Conservation (phyloP, 1,284 basidiomycete genomes). For the Trichosporon ovoides region DNA sequence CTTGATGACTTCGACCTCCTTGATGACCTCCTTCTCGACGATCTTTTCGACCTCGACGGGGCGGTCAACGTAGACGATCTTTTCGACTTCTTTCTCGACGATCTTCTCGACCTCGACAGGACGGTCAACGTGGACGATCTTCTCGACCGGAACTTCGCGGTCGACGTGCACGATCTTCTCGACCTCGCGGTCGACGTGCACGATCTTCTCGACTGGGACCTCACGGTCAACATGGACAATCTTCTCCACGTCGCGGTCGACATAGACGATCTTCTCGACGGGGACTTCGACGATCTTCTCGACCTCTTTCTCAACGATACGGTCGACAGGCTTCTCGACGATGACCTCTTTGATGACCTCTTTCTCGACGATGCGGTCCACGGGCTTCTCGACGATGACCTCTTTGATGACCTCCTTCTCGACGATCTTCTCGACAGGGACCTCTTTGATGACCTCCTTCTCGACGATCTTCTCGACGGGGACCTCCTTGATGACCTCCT, state of each 20-base stretch:
- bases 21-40: conserved; percentile 33
- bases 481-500: conserved; percentile 28
- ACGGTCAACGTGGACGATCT: conserved; percentile 28
- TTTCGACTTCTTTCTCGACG: conserved; percentile 30
- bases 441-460: conserved; percentile 28
- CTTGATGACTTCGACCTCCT: conserved; percentile 35
- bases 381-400: conserved; percentile 25
- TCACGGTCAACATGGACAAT: conserved; percentile 30
- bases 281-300: conserved; percentile 48
- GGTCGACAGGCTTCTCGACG: conserved; percentile 36
- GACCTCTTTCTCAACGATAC: conserved; percentile 40
- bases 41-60: conserved; percentile 43
- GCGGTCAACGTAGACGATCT: conserved; percentile 44
- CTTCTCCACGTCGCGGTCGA: conserved; percentile 38
- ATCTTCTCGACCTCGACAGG: conserved; percentile 28
- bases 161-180: conserved; percentile 46
- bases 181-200: conserved; percentile 43
- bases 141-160: conserved; percentile 32
- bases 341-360: conserved; percentile 33
- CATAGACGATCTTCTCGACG: conserved; percentile 42
- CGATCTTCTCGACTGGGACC: conserved; percentile 44
- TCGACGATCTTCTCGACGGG: conserved; percentile 45
- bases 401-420: conserved; percentile 37
- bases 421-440: conserved; percentile 29
- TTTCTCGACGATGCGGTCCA: conserved; percentile 42